A percentile compares a stretch with the other conserved stretches of the same genome.
These are phyloP conservation scores for Coemansia sp. DNA, from an alignment of 192 early-diverging fungal genomes.

Conservation along the genomic window DNA sequence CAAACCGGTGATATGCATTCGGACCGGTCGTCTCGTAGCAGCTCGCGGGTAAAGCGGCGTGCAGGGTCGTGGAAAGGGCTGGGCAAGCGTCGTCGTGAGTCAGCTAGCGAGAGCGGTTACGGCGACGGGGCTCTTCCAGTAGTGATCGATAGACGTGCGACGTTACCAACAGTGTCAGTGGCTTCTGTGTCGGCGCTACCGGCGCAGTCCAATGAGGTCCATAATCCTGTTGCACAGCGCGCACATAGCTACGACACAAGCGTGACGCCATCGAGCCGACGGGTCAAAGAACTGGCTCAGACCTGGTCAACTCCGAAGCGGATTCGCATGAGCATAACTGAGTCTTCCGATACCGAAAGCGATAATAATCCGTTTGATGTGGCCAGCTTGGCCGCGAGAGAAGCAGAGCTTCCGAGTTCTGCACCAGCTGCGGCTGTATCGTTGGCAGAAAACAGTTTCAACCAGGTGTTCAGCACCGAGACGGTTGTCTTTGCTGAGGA, in stretches of 20 bases:
- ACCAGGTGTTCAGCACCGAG: background rate
- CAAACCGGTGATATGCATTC: background rate
- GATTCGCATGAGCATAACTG: constrained; percentile 31
- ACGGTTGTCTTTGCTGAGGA: constrained; percentile 11
- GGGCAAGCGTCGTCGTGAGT: constrained; percentile 47
- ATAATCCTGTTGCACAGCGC: background rate
- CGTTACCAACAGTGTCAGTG: constrained; percentile 2
- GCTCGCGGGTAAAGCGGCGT: background rate
- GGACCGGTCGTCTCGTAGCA: background rate
- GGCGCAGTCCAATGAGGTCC: background rate
- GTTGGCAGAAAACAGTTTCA: background rate
- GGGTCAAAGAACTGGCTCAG: background rate
- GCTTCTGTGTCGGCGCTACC: background rate
- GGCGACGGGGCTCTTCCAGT: constrained; percentile 27
- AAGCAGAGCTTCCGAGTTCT: background rate
- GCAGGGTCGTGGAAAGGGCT: constrained; percentile 12
- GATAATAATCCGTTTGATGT: background rate
- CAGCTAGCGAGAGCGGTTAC: constrained; percentile 17
- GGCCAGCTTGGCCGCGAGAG: background rate
- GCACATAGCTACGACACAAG: constrained; percentile 2
- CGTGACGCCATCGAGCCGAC: constrained; percentile 1
- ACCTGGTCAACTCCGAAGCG: constrained; percentile 39
- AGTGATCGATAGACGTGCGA: constrained; percentile 14
- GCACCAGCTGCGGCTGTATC: background rate
- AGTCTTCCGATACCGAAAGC: constrained; percentile 14